phyloP scores from a whole-genome alignment of 495 filamentous ascomycete species.

The Beverwykella pulmonaria region DNA sequence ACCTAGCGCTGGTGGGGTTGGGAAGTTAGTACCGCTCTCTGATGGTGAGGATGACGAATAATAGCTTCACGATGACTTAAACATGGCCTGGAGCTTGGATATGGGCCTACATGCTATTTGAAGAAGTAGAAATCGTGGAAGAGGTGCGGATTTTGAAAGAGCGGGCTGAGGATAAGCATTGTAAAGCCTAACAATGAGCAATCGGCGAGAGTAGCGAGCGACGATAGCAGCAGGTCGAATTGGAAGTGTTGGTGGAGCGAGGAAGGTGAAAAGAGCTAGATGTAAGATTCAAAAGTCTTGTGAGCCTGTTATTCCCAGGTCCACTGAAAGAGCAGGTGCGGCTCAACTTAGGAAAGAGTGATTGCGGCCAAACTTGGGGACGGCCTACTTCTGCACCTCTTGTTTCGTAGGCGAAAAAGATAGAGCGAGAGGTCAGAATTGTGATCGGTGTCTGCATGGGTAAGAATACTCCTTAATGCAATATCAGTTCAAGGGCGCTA shows the following conservation, averaged over 20 bases:
- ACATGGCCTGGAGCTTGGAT: background rate
- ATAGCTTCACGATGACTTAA: background rate
- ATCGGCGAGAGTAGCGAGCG: too few species aligned
- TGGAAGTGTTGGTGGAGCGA: too few species aligned
- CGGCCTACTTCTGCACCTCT: too few species aligned
- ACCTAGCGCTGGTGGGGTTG: background rate
- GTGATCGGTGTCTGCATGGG: too few species aligned
- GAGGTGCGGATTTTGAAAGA: conserved; percentile 28
- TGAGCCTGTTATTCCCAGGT: too few species aligned
- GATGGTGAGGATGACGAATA: background rate
- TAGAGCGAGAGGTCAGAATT: too few species aligned
- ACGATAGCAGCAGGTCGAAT: too few species aligned
- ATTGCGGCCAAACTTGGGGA: background rate
- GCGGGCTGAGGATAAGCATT: conserved; percentile 13
- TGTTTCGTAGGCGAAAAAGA: too few species aligned
- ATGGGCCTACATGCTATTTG: conserved; percentile 7
- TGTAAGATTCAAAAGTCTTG: background rate
- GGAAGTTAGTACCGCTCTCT: background rate
- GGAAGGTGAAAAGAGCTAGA: background rate
- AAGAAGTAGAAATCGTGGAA: conserved; percentile 28
- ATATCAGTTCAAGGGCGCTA: too few species aligned
- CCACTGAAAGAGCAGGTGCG: background rate
- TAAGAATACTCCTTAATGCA: too few species aligned
- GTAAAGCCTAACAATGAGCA: conserved; percentile 17
- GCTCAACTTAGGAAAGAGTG: background rate